Conservation (phyloP, 257 asterid genomes). For the Phtheirospermum japonicum region DNA sequence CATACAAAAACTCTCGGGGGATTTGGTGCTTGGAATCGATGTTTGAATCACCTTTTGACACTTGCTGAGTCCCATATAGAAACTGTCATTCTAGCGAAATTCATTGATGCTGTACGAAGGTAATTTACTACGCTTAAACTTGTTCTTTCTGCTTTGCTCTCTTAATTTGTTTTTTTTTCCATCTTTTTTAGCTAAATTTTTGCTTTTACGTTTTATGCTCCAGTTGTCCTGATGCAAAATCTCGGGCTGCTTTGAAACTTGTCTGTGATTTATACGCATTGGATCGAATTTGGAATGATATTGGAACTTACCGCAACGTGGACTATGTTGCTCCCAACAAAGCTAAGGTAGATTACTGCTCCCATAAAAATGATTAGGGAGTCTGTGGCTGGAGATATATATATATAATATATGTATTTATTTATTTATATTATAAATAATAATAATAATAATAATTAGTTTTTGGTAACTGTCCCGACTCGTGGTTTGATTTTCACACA, state of each 20-base stretch:
- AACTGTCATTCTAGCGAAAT: constrained; percentile 73
- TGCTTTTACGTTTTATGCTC: constrained; percentile 16
- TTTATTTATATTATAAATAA: no score
- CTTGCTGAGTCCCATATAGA: constrained; percentile 97
- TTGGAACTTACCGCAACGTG: constrained; percentile 93
- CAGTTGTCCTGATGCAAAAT: constrained; percentile 78
- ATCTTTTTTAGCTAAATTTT: constrained; percentile 19
- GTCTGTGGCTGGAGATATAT: background rate
- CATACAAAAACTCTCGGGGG: constrained; percentile 85
- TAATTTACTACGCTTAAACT: constrained; percentile 38
- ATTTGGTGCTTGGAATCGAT: constrained; percentile 99
- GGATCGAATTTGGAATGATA: constrained; percentile 96
- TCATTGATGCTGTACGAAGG: constrained; percentile 84
- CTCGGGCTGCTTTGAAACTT: constrained; percentile 77
- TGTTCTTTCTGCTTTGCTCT: background rate
- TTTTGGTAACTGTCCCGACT: no score
- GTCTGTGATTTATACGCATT: constrained; percentile 89
- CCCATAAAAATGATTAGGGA: background rate
- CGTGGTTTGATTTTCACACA: no score
- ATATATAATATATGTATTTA: no score
- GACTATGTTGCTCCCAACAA: constrained; percentile 98
- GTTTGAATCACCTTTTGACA: constrained; percentile 89
- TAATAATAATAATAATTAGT: no score
- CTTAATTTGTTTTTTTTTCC: no score
- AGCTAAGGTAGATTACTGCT: constrained; percentile 65